Evolutionary conservation across 139 green algal genomes (phyloP), one percentile per base, ranked within the genome.

Genomic region (Micromonas pusilla): DNA sequence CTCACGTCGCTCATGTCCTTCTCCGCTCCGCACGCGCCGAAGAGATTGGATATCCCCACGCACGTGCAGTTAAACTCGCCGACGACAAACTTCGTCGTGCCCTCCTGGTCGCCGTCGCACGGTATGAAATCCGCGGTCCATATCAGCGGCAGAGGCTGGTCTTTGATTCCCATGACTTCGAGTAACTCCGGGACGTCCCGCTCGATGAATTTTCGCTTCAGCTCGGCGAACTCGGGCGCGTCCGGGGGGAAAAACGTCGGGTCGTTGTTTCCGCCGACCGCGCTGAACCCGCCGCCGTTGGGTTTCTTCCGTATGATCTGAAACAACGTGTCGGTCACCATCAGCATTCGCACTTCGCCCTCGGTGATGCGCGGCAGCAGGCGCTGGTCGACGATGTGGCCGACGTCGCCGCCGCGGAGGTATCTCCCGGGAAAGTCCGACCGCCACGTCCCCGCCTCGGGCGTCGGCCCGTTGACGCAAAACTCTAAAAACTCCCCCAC

Each of bases 281-380:
- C 73, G 31, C n/a, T 64, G 23, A 71, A n/a, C 28, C 60, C 60
- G 31, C 79, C 79, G 31, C 85, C 78, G 30, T 62, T 54, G 1
- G 78, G 79, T 80, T 86, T 86, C 82, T 83, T 86, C 70, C 85
- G 82, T 21, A 86, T 82, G 38, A 83, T 84, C 45, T 86, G 45
- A n/a, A 64, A 78, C 30, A 71, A 52, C 73, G 70, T 73, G 71
- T 82, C 80, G 39, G 80, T 72, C 37, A 86, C 73, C 66, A 86
- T 84, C 38, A 75, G 81, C 37, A 86, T 71, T 65, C 72, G 68
- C n/a, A 86, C 25, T 66, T 86, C 82, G 36, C 82, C 82, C 79
- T 84, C 82, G 31, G 52, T 60, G 52, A 86, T 80, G 32, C 82
- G 73, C 53, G 82, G 82, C 65, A 86, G 45, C 25, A 86, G 77